phyloP scores from a whole-genome alignment of 345 rosid species.

The Cardamine resedifolia region DNA sequence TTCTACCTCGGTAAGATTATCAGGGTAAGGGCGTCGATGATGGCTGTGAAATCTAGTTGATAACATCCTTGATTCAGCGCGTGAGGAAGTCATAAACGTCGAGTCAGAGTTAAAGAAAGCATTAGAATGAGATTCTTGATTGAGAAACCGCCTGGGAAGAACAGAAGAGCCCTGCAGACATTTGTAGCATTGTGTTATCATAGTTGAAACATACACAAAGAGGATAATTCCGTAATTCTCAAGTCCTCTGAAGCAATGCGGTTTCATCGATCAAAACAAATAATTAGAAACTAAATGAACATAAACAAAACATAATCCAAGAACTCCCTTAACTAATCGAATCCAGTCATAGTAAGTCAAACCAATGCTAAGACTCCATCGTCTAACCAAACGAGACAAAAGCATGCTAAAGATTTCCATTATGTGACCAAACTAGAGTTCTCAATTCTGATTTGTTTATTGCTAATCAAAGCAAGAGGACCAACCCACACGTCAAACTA shows the following conservation, averaged over 20 bases:
- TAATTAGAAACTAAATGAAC: background rate
- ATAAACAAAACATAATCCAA: background rate
- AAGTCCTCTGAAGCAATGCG: background rate
- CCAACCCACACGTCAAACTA: slow-evolving; percentile 23
- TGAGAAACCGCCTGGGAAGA: slow-evolving; percentile 36
- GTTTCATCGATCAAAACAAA: background rate
- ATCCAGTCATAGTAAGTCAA: slow-evolving; percentile 5
- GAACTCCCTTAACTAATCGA: background rate
- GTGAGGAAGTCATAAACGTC: slow-evolving; percentile 38
- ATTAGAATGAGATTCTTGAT: slow-evolving; percentile 46
- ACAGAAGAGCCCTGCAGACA: slow-evolving; percentile 59
- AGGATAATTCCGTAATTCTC: background rate
- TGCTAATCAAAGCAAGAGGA: slow-evolving; percentile 15
- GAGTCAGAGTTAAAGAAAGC: slow-evolving; percentile 47
- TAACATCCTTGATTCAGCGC: slow-evolving; percentile 45
- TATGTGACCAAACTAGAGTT: slow-evolving; percentile 16
- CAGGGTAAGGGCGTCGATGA: slow-evolving; percentile 70
- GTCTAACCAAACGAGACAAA: slow-evolving; percentile 1
- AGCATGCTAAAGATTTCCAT: slow-evolving; percentile 12
- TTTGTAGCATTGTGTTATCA: slow-evolving; percentile 5
- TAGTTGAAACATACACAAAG: slow-evolving; percentile 9
- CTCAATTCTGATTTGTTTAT: slow-evolving; percentile 19
- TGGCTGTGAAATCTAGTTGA: slow-evolving; percentile 59
- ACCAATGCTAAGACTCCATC: slow-evolving; percentile 14
- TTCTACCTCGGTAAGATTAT: slow-evolving; percentile 77